Percentiles rank a stretch among this genome's conserved stretches.
Evolutionary conservation across 768 basidiomycete genomes (phyloP).

Genomic region (Strobilomyces confusus): DNA sequence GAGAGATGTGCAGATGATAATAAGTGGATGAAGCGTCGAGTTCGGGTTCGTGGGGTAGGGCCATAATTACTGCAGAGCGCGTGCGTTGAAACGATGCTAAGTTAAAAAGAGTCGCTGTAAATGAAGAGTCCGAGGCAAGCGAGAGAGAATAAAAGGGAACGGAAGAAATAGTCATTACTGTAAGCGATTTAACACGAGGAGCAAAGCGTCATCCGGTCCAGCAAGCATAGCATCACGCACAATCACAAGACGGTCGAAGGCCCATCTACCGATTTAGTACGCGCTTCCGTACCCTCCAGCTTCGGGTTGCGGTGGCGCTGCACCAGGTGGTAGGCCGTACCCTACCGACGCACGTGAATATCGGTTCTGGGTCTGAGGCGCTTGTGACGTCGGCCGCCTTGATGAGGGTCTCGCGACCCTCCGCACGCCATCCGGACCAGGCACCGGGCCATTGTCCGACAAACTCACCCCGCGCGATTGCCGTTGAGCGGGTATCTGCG

Average conservation of each 20-base stretch:
- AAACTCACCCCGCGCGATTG: slow-evolving; percentile 67
- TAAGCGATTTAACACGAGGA: slow-evolving; percentile 9
- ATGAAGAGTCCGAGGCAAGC: slow-evolving; percentile 6
- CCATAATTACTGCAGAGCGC: slow-evolving; percentile 1
- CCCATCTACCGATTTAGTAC: slow-evolving; percentile 11
- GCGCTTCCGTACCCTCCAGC: slow-evolving; percentile 7
- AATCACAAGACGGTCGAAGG: not conserved
- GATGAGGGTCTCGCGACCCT: slow-evolving; percentile 61
- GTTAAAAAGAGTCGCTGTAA: not conserved
- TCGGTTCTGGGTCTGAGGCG: slow-evolving; percentile 61
- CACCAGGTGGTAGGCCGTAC: slow-evolving; percentile 66
- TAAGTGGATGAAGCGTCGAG: not conserved
- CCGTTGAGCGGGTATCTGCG: slow-evolving; percentile 12
- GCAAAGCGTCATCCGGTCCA: slow-evolving; percentile 8
- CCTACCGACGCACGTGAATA: slow-evolving; percentile 61
- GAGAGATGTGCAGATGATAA: not conserved
- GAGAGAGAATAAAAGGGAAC: slow-evolving; percentile 8
- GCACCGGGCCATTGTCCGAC: slow-evolving; percentile 80
- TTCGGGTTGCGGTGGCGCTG: slow-evolving; percentile 56
- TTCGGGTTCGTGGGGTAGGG: not conserved
- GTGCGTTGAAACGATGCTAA: not conserved
- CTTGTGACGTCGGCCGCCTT: slow-evolving; percentile 59
- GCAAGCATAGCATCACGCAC: slow-evolving; percentile 3
- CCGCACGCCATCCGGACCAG: slow-evolving; percentile 72
- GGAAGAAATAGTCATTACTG: not conserved